Base-by-base conservation (phyloP, 2,329 filamentous ascomycete species). In the Cadophora gregata region DNA sequence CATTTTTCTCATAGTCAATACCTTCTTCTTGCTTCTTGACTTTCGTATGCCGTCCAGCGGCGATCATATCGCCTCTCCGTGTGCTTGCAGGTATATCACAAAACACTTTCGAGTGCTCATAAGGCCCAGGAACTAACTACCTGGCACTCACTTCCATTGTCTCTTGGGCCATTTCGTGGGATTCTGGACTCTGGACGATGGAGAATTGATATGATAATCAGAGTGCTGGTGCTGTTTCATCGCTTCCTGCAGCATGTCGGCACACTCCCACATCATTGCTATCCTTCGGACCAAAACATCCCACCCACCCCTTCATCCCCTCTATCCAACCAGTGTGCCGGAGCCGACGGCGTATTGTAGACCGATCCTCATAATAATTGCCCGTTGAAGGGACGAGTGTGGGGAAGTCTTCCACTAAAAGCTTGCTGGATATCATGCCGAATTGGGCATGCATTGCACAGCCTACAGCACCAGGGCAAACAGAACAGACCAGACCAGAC, bases 371-470 rank as follows among this genome's bases (percentile, higher is more conserved):
- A 7, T 45, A 5, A 21, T 21, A 4, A 45, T 45, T 45, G 42
- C 42, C 42, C 42, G 16, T 19, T 45, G 42, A 58, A 50, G 33
- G n/a, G 16, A 51, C n/a, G 36, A 45, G 45, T 62, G 65, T 63
- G 60, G 53, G 59, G 50, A 66, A 61, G 48, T 14, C 27, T 38
- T 45, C 48, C 63, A 31, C 56, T 65, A 56, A 47, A 60, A 38
- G 53, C 53, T 58, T 36, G 53, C 53, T 36, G 31, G 29, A 36
- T 14, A 36, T 38, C n/a, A n/a, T n/a, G n/a, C n/a, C 31, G 51
- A 36, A 56, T 36, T 56, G 19, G n/a, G 19, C 16, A 56, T 56
- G 27, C 19, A 36, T 21, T n/a, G 29, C 29, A 21, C 51, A 21
- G 27, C 27, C 36, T 38, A 36, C 58, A 38, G 63, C 63, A 65